Evolutionary conservation across 2,329 filamentous ascomycete species (phyloP).

Genomic region (Fusarium sp.): DNA sequence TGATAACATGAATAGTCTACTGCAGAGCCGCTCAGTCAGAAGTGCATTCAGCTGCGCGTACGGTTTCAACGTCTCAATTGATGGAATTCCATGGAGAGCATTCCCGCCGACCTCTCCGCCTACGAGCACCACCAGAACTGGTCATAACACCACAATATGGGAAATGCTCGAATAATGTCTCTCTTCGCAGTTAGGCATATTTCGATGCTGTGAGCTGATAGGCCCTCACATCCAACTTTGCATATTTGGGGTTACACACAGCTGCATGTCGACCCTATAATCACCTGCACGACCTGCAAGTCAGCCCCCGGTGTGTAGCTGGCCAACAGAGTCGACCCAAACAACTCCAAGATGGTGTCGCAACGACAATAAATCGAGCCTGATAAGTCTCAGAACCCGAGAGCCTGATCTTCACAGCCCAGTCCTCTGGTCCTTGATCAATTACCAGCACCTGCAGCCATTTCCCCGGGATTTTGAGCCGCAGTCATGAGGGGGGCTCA

Average conservation of each 20-base stretch:
- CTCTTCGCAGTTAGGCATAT: background rate
- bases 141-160: too few relatives aligned
- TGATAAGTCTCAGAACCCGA: background rate
- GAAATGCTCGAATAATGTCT: background rate
- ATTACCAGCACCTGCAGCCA: background rate
- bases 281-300: slow-evolving; percentile 3
- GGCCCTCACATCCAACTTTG: background rate
- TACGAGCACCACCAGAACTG: background rate
- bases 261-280: background rate
- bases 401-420: background rate
- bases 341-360: background rate
- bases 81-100: background rate
- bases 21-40: background rate
- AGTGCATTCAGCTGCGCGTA: background rate
- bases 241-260: background rate
- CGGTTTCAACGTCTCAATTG: background rate
- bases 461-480: slow-evolving; percentile 5
- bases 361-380: background rate
- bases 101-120: background rate
- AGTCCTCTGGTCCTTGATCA: background rate
- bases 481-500: slow-evolving; percentile 1
- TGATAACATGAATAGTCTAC: background rate
- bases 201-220: background rate
- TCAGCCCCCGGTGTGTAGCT: background rate
- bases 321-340: background rate